Evolutionary conservation across 352 stramenopile genomes (phyloP), one percentile per base, ranked within the genome.

Genomic region (Globisporangium nagaii): DNA sequence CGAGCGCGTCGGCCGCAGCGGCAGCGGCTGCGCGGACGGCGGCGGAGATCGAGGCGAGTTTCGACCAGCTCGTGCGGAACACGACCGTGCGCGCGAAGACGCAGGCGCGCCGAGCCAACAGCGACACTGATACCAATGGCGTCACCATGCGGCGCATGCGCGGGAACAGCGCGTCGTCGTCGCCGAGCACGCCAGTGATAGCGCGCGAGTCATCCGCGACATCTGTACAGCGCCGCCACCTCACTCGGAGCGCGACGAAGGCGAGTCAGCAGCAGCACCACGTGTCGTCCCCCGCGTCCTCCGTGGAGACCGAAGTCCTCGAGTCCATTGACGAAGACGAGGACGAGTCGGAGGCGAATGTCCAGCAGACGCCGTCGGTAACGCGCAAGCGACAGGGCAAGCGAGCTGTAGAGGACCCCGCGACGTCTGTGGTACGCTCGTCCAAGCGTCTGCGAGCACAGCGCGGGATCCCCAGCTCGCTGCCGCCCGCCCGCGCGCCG

Each of bases 401-500:
- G 43, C 43, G 43, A 35, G 30, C 28, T 24, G 27, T 27, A 20
- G 28, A 36, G 42, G 57, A 32, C 62, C 44, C 34, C 43, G 40
- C 22, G 22, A 43, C 32, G 19, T 32, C 34, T 4, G 22, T 55
- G 35, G n/a, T n/a, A n/a, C 48, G 48, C 17, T 55, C 48, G 36
- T 55, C 50, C 3, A 68, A 72, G 24, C 17, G 35, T 3, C 51
- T 60, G 20, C 53, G 45, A 35, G 24, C 39, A 1, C 43, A 47
- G 24, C 35, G 37, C 2, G 58, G 65, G 3, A 56, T 73, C 0
- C 36, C 70, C 37, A n/a, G 15, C 3, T 50, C 43, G 6, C 62
- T 71, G 30, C 53, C 63, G 43, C 27, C 31, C 4, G 51, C 27
- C 20, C 35, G 56, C 1, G 62, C 65, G 28, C 65, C 65, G 1